A percentile compares a stretch with the other conserved stretches of the same genome.
These are phyloP conservation scores for Boletus semigastroideus DNA, from an alignment of 1,284 basidiomycete genomes.

Conservation along the genomic window DNA sequence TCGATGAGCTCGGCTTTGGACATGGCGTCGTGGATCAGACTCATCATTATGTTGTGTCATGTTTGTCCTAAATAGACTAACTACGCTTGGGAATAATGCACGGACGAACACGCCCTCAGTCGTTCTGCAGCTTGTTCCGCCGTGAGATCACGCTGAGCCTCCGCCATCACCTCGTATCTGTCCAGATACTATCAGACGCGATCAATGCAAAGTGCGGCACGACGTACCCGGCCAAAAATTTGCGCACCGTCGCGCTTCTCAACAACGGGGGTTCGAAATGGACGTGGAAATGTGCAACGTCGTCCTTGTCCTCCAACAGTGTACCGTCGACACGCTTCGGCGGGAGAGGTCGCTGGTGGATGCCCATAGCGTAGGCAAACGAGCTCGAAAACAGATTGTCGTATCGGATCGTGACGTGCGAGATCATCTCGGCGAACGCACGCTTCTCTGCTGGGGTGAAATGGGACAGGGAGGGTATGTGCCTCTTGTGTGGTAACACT, in stretches of 20 bases:
- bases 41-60: constrained; percentile 19
- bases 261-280: constrained; percentile 90
- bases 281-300: constrained; percentile 82
- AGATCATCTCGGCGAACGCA: constrained; percentile 67
- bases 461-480: constrained; percentile 69
- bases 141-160: constrained; percentile 89
- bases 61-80: constrained; percentile 10
- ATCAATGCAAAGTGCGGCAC: neutral
- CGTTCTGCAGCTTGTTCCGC: constrained; percentile 84
- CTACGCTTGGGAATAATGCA: constrained; percentile 43
- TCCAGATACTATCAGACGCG: constrained; percentile 1
- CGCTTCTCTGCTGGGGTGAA: constrained; percentile 61
- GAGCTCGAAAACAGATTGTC: constrained; percentile 86
- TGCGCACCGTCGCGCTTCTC: constrained; percentile 79
- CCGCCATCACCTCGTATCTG: constrained; percentile 91
- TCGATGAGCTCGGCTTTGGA: constrained; percentile 58
- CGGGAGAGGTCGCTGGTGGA: constrained; percentile 79
- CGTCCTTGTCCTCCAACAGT: constrained; percentile 41
- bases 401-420: constrained; percentile 70
- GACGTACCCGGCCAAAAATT: constrained; percentile 88
- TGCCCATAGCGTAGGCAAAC: constrained; percentile 97
- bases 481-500: constrained; percentile 81
- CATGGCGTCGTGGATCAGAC: constrained; percentile 26
- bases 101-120: constrained; percentile 51
- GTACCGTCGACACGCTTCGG: constrained; percentile 21